Base-by-base conservation (phyloP, 768 basidiomycete genomes). In the Leucogyrophana mollusca region DNA sequence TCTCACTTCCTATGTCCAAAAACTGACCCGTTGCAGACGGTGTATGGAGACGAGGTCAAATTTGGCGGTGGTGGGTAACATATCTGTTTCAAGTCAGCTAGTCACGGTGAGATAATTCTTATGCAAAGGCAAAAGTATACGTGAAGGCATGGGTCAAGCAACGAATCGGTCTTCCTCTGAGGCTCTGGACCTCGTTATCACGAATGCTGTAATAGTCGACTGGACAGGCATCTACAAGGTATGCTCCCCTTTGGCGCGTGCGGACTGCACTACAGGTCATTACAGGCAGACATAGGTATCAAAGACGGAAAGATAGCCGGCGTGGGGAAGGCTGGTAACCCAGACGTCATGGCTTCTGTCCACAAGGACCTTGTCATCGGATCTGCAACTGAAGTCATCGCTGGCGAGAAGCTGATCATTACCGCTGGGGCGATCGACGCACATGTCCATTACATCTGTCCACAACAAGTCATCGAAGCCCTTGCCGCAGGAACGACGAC, bases 251-350 rank as follows among this genome's bases (percentile, higher is more conserved):
- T 21, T 16, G 6, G n/a, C 50, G 14, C 18, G 11, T 10, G 18
- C 13, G 22, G 16, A 38, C 21, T 13, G 11, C 7, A 17, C 38
- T 45, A 59, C 25, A 56, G 41, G 9, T 22, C 11, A 34, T 38
- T 52, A 2, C 59, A 96, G 90, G 95, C 95, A 16, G 96, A 98
- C 59, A 91, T 99, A 41, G 95, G 96, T 21, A 76, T 99, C 45
- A 93, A 87, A 66, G 62, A 80, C 45, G 94, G 94, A 0, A 56
- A 70, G 30, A 97, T 98, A 51, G 74, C 73, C 10, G 93, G 88
- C 0, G 86, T 98, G 42, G 96, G 95, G n/a, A 98, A 99, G 66
- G 90, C 93, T 8, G 96, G 96, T 1, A 99, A 98, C 64, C 94
- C 93, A 3, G 93, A 97, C 59, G 74, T 88, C 44, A 96, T 96